Conservation (phyloP, 2,329 filamentous ascomycete species). For the Lecanicillium sp. region DNA sequence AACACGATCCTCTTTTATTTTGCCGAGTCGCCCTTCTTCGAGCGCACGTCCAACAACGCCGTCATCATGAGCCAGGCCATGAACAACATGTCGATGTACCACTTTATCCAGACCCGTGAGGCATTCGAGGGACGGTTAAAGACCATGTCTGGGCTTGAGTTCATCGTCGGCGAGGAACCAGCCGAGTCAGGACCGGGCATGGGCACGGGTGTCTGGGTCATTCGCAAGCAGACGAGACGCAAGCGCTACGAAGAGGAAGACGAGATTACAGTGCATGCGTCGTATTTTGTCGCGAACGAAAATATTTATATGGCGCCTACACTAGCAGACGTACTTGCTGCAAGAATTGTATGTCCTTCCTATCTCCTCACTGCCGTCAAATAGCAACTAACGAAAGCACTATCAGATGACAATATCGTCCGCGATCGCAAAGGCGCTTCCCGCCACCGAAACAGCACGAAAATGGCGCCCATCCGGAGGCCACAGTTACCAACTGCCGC, state of each 20-base stretch:
- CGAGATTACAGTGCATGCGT: conserved; percentile 52
- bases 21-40: conserved; percentile 61
- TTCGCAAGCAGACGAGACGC: conserved; percentile 60
- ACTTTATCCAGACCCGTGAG: conserved; percentile 54
- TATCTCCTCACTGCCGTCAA: neutral
- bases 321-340: conserved; percentile 52
- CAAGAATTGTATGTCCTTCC: conserved; percentile 44
- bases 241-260: conserved; percentile 51
- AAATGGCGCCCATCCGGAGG: conserved; percentile 51
- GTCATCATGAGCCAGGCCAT: conserved; percentile 56
- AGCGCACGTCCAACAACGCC: conserved; percentile 61
- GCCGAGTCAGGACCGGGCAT: conserved; percentile 58
- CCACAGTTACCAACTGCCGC: conserved; percentile 42
- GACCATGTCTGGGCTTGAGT: conserved; percentile 62
- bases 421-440: conserved; percentile 47
- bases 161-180: conserved; percentile 59
- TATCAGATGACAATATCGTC: conserved; percentile 49
- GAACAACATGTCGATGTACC: conserved; percentile 53
- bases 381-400: neutral
- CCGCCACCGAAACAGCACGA: conserved; percentile 43
- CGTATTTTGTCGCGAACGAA: conserved; percentile 60
- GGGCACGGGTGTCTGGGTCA: conserved; percentile 63
- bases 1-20: conserved; percentile 65
- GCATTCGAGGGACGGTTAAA: conserved; percentile 56
- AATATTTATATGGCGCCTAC: conserved; percentile 63